These are phyloP conservation scores for Calophaca sinica DNA, from an alignment of 306 rosid species.

Conservation along the genomic window DNA sequence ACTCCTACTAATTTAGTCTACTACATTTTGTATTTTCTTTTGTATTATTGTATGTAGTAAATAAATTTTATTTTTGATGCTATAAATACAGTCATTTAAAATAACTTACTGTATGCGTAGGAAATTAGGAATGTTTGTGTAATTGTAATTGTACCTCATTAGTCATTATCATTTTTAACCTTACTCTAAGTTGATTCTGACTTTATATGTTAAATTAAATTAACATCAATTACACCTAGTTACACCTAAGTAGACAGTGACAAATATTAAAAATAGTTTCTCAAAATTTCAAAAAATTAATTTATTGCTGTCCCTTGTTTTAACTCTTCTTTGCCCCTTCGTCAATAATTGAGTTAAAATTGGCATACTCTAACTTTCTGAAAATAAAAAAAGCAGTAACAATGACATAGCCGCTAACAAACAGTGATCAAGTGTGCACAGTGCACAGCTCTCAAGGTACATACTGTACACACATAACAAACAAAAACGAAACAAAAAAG, in stretches of 20 bases:
- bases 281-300: background rate
- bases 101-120: background rate
- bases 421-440: too few relatives aligned
- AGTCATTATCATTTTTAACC: slow-evolving; percentile 4
- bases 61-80: background rate
- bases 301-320: background rate
- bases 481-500: slow-evolving; percentile 8
- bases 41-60: background rate
- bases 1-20: background rate
- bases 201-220: background rate
- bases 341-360: background rate
- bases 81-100: background rate
- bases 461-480: background rate
- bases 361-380: background rate
- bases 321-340: background rate
- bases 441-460: slow-evolving; percentile 12
- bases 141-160: background rate
- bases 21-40: background rate
- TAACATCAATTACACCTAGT: background rate
- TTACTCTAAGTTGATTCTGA: background rate
- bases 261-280: background rate
- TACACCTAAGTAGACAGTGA: background rate
- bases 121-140: background rate
- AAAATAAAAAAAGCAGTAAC: background rate
- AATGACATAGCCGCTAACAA: background rate